Evolutionary conservation across 2,329 filamentous ascomycete species (phyloP), one percentile per base, ranked within the genome.

Genomic region (Ophiostoma quercus): DNA sequence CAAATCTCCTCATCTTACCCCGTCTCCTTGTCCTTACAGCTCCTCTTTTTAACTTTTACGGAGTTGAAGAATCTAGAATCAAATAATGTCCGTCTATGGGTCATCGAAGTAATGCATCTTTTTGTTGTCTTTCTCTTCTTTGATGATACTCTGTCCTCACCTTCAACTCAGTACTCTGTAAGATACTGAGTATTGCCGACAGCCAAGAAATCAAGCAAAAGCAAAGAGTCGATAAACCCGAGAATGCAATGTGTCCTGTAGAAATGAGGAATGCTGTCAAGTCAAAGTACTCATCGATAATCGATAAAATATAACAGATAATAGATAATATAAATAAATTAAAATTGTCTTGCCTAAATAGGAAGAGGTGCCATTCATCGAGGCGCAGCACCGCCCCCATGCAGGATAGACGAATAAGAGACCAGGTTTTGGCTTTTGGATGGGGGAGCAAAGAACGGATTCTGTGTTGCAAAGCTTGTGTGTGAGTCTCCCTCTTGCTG

Each of bases 351-450:
- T 62, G 57, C 57, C 57, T 62, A 62, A 62, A 62, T 7, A 34
- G 57, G 57, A 60, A 32, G 25, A 62, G 7, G 19, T n/a, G 29
- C 32, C 25, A 34, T n/a, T 37, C 60, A 39, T 63, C 60, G 32
- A 63, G 60, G 60, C 60, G 60, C 60, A 63, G 60, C 60, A 63
- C 60, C n/a, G 29, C 29, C 57, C 29, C 57, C 57, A 63, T 63
- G 14, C 60, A 63, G 60, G 60, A n/a, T 63, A 29, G 19, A 32
- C 60, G 16, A 34, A 63, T 34, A 5, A 57, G 51, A 34, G 19
- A 29, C 7, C 14, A 22, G n/a, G 51, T 57, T 57, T 25, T 57
- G 11, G n/a, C 2, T 25, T 8, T 57, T 11, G 51, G n/a, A 57
- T 57, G 51, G 51, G 51, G 22, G 43, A 47, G 43, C 16, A 47